Conservation (phyloP, 2,329 filamentous ascomycete genomes). For the Exserohilum rostratum region DNA sequence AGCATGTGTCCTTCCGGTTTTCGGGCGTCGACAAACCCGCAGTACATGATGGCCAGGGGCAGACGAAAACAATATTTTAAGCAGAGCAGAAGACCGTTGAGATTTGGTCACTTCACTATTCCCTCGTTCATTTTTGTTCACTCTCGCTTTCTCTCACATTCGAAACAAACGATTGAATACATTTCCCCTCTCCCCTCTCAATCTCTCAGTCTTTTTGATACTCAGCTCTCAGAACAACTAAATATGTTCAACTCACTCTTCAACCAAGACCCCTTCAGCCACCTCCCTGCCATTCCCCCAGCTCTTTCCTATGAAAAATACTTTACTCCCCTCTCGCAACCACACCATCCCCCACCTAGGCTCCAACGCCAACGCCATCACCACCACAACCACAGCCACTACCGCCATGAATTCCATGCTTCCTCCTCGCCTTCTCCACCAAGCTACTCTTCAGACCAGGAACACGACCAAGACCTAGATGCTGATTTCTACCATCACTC, state of each 20-base stretch:
- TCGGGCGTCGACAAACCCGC: not conserved
- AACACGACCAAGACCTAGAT: not conserved
- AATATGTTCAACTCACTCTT: slow-evolving; percentile 9
- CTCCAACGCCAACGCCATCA: not conserved
- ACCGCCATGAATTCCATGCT: not conserved
- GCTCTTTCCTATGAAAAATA: slow-evolving; percentile 2
- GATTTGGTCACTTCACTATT: not conserved
- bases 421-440: not conserved
- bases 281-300: not conserved
- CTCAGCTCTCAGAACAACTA: not conserved
- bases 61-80: not conserved
- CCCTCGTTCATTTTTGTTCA: not conserved
- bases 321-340: not conserved
- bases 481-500: not conserved
- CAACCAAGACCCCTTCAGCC: slow-evolving; percentile 4
- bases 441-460: not conserved
- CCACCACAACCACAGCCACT: not conserved
- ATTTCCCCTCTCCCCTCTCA: not conserved
- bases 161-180: too few species aligned
- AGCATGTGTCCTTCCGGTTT: not conserved
- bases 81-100: not conserved
- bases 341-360: not conserved
- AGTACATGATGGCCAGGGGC: not conserved
- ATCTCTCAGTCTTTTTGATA: not conserved
- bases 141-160: not conserved